Evolutionary conservation across 352 stramenopile species (phyloP), one percentile per base, ranked within the genome.

Genomic region (Pythium plurisporium): DNA sequence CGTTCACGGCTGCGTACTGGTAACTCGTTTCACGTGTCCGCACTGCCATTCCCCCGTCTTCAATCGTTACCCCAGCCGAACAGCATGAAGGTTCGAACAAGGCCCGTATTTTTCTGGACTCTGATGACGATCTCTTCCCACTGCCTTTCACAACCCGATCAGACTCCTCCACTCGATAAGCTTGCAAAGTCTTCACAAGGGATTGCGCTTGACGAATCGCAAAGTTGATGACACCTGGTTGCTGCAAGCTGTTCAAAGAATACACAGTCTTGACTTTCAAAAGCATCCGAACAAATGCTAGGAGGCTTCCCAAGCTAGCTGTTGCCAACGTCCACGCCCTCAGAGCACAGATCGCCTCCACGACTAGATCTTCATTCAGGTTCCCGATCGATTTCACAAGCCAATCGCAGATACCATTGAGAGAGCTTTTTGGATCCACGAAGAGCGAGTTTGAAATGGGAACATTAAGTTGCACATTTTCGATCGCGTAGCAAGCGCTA

Each of bases 21-120:
- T 94, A 94, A 62, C 86, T 95, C 19, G 83, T 94, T 62, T 95
- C 86, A 33, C 86, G 70, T 4, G 86, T 95, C 15, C 86, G 72
- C 2, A 95, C 86, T 27, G 81, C 76, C 11, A 78, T 55, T 3
- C 83, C 84, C 19, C 75, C 82, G 44, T 94, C 82, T 66, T 95
- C 86, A 15, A 94, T 70, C 17, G 82, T 70, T 12, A 93, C 81
- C 19, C 86, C 86, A n/a, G 67, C 64, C 1, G 86, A 95, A 41
- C 86, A 92, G 4, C 86, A 65, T 0, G 86, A 86, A 6, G 79
- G 66, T 40, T 95, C 86, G 54, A 95, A 95, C n/a, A 89, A 36
- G 9, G 78, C 86, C 19, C 71, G 70, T 38, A 92, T 72, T 51
- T 82, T 88, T 4, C 80, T 66, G 42, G 84, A 82, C 29, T 95